Evolutionary conservation across 2,329 filamentous ascomycete genomes (phyloP).

Genomic region (Phyllosticta citriasiana): DNA sequence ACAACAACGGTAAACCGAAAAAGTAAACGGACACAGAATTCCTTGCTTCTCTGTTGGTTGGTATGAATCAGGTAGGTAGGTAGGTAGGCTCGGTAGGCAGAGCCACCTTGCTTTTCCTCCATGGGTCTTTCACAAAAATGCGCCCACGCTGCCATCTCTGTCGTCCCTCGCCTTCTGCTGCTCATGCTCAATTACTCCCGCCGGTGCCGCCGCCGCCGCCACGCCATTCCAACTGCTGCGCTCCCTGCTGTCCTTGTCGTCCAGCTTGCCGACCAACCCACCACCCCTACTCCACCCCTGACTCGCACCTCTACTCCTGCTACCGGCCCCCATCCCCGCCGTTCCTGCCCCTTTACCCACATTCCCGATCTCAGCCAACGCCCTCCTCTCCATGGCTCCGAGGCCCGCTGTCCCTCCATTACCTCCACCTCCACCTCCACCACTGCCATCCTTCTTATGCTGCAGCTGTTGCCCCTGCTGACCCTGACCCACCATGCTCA

Average conservation of each 20-base stretch:
- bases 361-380: neutral
- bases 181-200: neutral
- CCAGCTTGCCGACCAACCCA: neutral
- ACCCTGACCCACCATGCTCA: neutral
- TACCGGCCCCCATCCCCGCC: neutral
- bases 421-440: neutral
- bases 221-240: neutral
- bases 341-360: neutral
- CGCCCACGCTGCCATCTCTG: conserved; percentile 4
- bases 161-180: neutral
- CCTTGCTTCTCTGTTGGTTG: neutral
- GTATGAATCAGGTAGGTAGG: too few species aligned
- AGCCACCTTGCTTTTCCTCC: neutral
- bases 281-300: neutral
- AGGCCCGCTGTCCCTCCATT: neutral
- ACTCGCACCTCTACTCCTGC: neutral
- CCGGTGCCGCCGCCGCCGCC: neutral
- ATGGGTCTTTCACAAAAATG: neutral
- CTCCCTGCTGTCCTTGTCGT: neutral
- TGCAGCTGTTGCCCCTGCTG: neutral
- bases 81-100: too few species aligned
- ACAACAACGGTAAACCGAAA: neutral
- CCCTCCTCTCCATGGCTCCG: neutral
- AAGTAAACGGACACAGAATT: neutral
- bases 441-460: neutral